Evolutionary conservation across 2,329 filamentous ascomycete species (phyloP).

Genomic region (Scorias spongiosa): DNA sequence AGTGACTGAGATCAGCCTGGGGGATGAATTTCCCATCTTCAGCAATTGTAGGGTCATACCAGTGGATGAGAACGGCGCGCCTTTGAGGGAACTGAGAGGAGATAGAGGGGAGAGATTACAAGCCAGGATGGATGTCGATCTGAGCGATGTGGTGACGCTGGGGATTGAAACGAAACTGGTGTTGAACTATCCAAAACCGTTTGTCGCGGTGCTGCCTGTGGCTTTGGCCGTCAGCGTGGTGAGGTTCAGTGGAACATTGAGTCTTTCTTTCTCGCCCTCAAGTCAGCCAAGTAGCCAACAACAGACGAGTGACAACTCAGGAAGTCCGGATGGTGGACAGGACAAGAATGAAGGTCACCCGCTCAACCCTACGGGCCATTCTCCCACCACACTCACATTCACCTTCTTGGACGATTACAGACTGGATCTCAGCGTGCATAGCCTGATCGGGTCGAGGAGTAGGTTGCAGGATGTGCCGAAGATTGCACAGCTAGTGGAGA

Average conservation of each 20-base stretch:
- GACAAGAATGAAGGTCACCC: slow-evolving; percentile 19
- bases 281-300: slow-evolving; percentile 11
- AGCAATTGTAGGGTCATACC: slow-evolving; percentile 95
- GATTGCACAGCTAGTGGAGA: slow-evolving; percentile 71
- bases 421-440: slow-evolving; percentile 67
- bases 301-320: slow-evolving; percentile 11
- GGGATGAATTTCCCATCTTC: slow-evolving; percentile 96
- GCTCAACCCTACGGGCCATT: slow-evolving; percentile 27
- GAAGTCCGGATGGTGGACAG: slow-evolving; percentile 16
- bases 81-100: slow-evolving; percentile 28
- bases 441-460: slow-evolving; percentile 63
- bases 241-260: slow-evolving; percentile 85
- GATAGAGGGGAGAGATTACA: slow-evolving; percentile 59
- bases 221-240: slow-evolving; percentile 84
- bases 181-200: slow-evolving; percentile 83
- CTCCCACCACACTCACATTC: slow-evolving; percentile 71
- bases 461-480: slow-evolving; percentile 75
- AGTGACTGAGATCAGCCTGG: slow-evolving; percentile 83
- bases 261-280: slow-evolving; percentile 78
- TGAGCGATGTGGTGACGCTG: slow-evolving; percentile 89
- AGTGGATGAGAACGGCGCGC: slow-evolving; percentile 60
- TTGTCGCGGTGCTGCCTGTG: slow-evolving; percentile 79
- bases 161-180: slow-evolving; percentile 88
- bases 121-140: slow-evolving; percentile 89
- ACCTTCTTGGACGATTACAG: slow-evolving; percentile 84